Conservation (phyloP, 2,329 filamentous ascomycete genomes). For the Pyrenophora teres region DNA sequence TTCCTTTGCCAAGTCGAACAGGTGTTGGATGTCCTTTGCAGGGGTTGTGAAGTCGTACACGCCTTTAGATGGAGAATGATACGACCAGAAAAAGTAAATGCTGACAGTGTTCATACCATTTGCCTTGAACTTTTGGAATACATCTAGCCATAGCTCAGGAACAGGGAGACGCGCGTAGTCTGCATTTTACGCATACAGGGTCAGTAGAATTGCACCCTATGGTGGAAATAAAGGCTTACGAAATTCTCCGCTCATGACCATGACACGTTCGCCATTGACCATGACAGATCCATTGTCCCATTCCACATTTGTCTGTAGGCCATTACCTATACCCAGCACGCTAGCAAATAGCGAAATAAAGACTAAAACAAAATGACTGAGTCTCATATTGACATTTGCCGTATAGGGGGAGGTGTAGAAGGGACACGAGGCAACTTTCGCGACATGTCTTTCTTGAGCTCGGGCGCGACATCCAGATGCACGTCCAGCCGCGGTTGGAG, state of each 20-base stretch:
- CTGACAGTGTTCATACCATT: conserved; percentile 59
- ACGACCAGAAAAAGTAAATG: conserved; percentile 59
- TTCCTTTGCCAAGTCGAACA: conserved; percentile 58
- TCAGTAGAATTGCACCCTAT: background rate
- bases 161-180: conserved; percentile 59
- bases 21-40: conserved; percentile 57
- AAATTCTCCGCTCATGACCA: conserved; percentile 58
- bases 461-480: background rate
- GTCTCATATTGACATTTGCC: conserved; percentile 11
- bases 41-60: conserved; percentile 58
- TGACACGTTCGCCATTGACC: conserved; percentile 56
- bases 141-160: conserved; percentile 59
- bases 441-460: background rate
- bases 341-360: conserved; percentile 15
- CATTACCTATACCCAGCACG: conserved; percentile 33
- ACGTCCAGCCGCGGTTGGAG: background rate
- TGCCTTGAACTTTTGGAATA: conserved; percentile 60
- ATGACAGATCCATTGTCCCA: conserved; percentile 60
- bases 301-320: conserved; percentile 47
- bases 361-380: conserved; percentile 12
- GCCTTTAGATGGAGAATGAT: conserved; percentile 52
- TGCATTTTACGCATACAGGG: background rate
- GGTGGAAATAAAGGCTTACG: conserved; percentile 21
- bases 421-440: background rate
- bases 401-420: background rate